Percentiles rank a stretch among this genome's conserved stretches.
These are phyloP conservation scores for Ustilago cynodontis DNA, from an alignment of 1,284 basidiomycete species.

Conservation along the genomic window DNA sequence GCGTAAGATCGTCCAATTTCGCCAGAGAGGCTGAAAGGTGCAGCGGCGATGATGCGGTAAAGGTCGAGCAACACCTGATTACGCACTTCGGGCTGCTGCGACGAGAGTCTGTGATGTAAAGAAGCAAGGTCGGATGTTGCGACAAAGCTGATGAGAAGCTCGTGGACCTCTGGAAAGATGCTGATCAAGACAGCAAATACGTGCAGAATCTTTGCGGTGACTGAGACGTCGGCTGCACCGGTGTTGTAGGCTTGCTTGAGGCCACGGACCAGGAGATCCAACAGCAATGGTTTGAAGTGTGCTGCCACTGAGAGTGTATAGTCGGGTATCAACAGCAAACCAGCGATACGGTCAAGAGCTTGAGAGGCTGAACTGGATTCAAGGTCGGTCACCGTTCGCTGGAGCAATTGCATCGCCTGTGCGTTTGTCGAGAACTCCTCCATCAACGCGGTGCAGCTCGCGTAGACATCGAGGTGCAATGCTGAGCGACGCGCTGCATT, in stretches of 20 bases:
- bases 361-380: constrained; percentile 14
- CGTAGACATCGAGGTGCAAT: constrained; percentile 27
- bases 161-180: constrained; percentile 59
- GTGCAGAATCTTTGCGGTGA: constrained; percentile 25
- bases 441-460: constrained; percentile 21
- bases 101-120: constrained; percentile 12
- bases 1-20: constrained; percentile 13
- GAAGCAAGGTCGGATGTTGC: constrained; percentile 13
- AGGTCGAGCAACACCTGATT: constrained; percentile 45
- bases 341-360: constrained; percentile 57
- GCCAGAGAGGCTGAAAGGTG: constrained; percentile 17
- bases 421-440: constrained; percentile 17
- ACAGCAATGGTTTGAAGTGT: constrained; percentile 62
- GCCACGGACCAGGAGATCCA: constrained; percentile 63
- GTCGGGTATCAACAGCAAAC: constrained; percentile 59
- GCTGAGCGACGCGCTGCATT: constrained; percentile 23
- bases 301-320: constrained; percentile 59
- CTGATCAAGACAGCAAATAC: constrained; percentile 47
- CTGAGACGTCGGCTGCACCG: constrained; percentile 10
- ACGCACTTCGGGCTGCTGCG: constrained; percentile 12
- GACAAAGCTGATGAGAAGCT: constrained; percentile 38
- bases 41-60: constrained; percentile 26
- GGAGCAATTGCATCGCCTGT: neutral
- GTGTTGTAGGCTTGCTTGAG: constrained; percentile 34
- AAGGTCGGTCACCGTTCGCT: constrained; percentile 9